phyloP scores from a whole-genome alignment of 2,329 filamentous ascomycete species.

The Parasarocladium wereldwijsianum region DNA sequence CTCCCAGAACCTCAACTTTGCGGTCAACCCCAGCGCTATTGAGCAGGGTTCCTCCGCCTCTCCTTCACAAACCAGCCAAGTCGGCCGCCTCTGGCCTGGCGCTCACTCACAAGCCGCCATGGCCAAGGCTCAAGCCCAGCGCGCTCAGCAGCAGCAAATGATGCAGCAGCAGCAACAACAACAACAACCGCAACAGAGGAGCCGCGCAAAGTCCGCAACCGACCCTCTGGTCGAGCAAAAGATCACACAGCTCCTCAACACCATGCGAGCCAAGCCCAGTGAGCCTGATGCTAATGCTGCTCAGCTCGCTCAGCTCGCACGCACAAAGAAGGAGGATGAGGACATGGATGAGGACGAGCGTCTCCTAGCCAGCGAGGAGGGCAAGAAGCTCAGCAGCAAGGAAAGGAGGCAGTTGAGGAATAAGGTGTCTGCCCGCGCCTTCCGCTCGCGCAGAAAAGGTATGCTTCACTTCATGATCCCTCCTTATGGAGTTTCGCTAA shows the following conservation, averaged over 20 bases:
- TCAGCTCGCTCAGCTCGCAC: constrained; percentile 52
- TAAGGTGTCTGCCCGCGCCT: constrained; percentile 95
- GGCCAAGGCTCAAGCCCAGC: constrained; percentile 56
- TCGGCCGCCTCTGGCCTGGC: constrained; percentile 75
- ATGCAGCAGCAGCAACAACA: constrained; percentile 33
- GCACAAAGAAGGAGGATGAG: constrained; percentile 82
- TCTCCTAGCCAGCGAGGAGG: constrained; percentile 87
- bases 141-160: constrained; percentile 50
- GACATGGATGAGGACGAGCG: constrained; percentile 98
- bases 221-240: constrained; percentile 78
- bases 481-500: background rate
- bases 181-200: constrained; percentile 24
- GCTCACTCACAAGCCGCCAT: constrained; percentile 84
- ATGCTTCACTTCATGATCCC: constrained; percentile 21
- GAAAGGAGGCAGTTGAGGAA: constrained; percentile 94
- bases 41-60: constrained; percentile 39
- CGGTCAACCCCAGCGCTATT: constrained; percentile 60
- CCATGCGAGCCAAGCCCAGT: constrained; percentile 66
- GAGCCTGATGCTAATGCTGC: constrained; percentile 31
- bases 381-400: constrained; percentile 98
- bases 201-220: constrained; percentile 35
- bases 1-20: constrained; percentile 50
- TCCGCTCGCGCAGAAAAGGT: constrained; percentile 98
- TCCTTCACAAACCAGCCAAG: constrained; percentile 35
- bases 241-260: constrained; percentile 82